These are phyloP conservation scores for Funneliformis geosporum DNA, from an alignment of 192 early-diverging fungal genomes.

Conservation along the genomic window DNA sequence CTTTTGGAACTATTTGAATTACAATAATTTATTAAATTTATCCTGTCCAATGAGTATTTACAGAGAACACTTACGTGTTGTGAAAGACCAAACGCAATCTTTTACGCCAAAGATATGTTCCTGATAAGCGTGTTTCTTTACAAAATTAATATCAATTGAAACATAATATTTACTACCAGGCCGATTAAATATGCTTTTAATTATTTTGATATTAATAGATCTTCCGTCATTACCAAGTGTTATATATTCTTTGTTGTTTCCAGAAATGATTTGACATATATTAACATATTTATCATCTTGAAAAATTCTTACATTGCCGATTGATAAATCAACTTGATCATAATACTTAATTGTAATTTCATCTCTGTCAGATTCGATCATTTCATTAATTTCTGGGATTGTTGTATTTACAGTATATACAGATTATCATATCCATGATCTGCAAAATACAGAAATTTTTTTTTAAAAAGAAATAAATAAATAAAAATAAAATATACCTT, in stretches of 20 bases:
- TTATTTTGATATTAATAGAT: not conserved
- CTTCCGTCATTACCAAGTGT: not conserved
- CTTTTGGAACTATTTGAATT: too few relatives aligned
- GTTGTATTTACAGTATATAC: not conserved
- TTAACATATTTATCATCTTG: not conserved
- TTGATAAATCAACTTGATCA: not conserved
- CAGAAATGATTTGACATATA: not conserved
- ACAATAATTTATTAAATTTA: too few relatives aligned
- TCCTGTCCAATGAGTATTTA: too few relatives aligned
- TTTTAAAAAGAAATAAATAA: too few relatives aligned
- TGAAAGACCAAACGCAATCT: not conserved
- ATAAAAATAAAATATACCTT: too few relatives aligned
- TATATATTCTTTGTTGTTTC: not conserved
- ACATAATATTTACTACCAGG: slow-evolving; percentile 1
- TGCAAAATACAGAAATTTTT: not conserved
- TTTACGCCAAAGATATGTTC: not conserved
- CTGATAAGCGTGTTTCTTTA: not conserved
- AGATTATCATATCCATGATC: not conserved
- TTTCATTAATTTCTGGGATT: not conserved
- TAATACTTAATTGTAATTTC: not conserved
- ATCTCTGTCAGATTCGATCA: not conserved
- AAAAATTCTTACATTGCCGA: not conserved
- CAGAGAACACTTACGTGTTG: not conserved
- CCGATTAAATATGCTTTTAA: slow-evolving; percentile 3
- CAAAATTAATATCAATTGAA: slow-evolving; percentile 18